Evolutionary conservation across 1,284 basidiomycete species (phyloP).

Genomic region (Cystobasidiaceae sp.): DNA sequence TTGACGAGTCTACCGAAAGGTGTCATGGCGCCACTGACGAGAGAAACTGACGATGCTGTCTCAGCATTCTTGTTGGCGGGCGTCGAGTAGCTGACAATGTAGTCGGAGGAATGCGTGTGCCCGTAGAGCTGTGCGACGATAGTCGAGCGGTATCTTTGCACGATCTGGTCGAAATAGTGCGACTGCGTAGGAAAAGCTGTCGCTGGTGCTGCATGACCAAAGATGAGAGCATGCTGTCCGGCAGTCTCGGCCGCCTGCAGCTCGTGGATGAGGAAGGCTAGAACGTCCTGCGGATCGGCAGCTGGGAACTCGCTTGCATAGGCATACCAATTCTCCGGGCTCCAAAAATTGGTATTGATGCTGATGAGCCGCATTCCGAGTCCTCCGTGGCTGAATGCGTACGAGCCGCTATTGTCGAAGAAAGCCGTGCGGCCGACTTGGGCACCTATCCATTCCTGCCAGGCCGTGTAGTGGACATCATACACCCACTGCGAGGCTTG

Average conservation of each 20-base stretch:
- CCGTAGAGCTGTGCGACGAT: conserved; percentile 54
- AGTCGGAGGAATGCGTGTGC: conserved; percentile 54
- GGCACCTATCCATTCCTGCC: conserved; percentile 40
- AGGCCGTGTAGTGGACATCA: conserved; percentile 36
- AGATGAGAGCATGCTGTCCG: conserved; percentile 55
- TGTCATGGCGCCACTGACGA: conserved; percentile 56
- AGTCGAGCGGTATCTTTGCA: conserved; percentile 57
- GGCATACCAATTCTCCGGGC: conserved; percentile 52
- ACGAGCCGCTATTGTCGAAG: conserved; percentile 34
- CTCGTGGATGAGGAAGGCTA: conserved; percentile 52
- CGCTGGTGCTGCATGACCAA: conserved; percentile 53
- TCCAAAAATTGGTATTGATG: conserved; percentile 59
- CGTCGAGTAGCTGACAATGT: conserved; percentile 58
- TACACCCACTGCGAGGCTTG: conserved; percentile 38
- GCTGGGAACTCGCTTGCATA: conserved; percentile 50
- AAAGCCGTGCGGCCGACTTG: conserved; percentile 8
- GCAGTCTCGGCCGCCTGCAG: conserved; percentile 56
- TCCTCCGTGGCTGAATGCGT: conserved; percentile 35
- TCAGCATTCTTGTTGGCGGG: conserved; percentile 51
- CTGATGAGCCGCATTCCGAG: conserved; percentile 50
- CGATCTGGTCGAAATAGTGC: conserved; percentile 52
- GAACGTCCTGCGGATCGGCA: conserved; percentile 51
- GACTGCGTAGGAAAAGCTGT: conserved; percentile 26
- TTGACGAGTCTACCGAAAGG: conserved; percentile 54
- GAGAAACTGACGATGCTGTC: conserved; percentile 54